phyloP scores from a whole-genome alignment of 306 rosid genomes.

The Quercus dentata region DNA sequence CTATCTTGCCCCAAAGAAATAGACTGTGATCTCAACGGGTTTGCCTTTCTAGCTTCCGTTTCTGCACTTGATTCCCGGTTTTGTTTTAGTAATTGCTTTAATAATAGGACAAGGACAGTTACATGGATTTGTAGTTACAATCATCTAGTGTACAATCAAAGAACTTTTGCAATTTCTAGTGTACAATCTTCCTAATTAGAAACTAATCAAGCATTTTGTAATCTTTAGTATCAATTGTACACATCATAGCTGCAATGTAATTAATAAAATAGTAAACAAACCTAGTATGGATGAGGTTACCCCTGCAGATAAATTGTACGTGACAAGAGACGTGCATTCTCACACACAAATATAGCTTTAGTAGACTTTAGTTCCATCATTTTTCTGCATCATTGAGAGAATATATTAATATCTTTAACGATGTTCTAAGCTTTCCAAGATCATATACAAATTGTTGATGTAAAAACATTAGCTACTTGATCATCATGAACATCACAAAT shows the following conservation, averaged over 20 bases:
- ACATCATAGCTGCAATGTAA: neutral
- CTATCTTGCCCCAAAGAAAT: neutral
- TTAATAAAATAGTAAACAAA: neutral
- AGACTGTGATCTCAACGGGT: neutral
- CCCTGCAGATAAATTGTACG: constrained; percentile 51
- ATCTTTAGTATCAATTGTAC: neutral
- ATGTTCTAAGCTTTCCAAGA: neutral
- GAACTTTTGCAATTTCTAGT: neutral
- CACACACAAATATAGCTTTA: constrained; percentile 42
- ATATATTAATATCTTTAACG: neutral
- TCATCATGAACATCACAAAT: neutral
- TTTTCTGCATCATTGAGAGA: constrained; percentile 28
- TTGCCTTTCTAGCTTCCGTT: neutral
- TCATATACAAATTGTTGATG: too few species aligned
- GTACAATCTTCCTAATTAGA: neutral
- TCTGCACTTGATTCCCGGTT: neutral
- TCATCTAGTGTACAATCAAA: neutral
- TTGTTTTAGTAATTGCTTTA: neutral
- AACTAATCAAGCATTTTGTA: constrained; percentile 9
- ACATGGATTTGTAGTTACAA: too few species aligned
- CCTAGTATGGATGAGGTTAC: constrained; percentile 44
- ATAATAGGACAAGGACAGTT: too few species aligned
- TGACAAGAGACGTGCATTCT: constrained; percentile 41
- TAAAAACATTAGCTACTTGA: neutral
- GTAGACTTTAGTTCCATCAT: constrained; percentile 38